Evolutionary conservation across 139 green algal species (phyloP).

Genomic region (Tetraselmis striata): DNA sequence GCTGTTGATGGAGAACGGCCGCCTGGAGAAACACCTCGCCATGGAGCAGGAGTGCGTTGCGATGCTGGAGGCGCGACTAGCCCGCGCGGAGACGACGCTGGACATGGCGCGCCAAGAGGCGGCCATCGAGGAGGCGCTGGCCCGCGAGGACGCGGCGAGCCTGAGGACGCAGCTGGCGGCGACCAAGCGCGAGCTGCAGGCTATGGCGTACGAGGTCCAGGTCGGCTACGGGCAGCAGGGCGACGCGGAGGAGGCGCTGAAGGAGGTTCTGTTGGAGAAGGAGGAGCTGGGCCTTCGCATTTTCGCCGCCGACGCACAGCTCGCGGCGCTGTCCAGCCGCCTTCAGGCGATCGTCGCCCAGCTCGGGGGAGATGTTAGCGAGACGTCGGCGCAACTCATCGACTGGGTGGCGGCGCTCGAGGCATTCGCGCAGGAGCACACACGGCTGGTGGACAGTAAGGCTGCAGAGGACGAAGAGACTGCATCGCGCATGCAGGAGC

Average conservation of each 20-base stretch:
- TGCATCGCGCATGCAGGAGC: no score
- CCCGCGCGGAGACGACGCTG: neutral
- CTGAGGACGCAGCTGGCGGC: neutral
- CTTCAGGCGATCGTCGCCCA: neutral
- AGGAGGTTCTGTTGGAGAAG: no score
- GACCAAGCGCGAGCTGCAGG: neutral
- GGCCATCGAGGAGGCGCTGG: neutral
- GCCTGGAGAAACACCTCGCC: neutral
- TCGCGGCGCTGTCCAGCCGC: neutral
- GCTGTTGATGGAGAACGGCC: neutral
- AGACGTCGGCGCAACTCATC: no score
- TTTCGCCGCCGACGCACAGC: neutral
- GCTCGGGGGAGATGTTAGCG: neutral
- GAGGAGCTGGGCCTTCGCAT: no score
- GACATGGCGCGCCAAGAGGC: neutral
- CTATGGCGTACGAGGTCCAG: neutral
- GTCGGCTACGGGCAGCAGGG: neutral
- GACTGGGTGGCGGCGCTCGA: no score
- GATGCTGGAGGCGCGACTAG: neutral
- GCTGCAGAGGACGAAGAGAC: no score
- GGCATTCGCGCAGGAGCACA: no score
- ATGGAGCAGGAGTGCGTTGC: neutral
- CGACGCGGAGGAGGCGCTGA: neutral
- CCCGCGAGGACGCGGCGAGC: neutral
- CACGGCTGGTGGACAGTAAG: no score